Evolutionary conservation across 2,329 filamentous ascomycete species (phyloP).

Genomic region (Aschersonia sp.): DNA sequence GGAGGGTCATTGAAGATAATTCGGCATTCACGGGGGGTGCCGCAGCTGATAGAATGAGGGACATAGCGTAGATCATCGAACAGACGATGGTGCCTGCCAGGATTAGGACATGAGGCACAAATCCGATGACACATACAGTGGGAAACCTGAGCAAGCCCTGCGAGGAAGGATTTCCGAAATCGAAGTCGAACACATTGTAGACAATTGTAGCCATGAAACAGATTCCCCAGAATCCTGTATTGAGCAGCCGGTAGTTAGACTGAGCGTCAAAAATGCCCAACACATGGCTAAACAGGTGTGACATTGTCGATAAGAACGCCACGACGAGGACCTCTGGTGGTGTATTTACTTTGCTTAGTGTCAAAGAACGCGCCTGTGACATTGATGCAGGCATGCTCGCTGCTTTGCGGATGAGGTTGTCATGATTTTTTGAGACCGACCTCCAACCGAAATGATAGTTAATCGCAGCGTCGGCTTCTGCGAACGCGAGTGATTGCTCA

Average conservation of each 20-base stretch:
- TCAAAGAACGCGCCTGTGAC: slow-evolving; percentile 45
- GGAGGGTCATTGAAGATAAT: slow-evolving; percentile 24
- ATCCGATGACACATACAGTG: slow-evolving; percentile 87
- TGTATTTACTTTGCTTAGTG: slow-evolving; percentile 71
- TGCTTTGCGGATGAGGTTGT: slow-evolving; percentile 15
- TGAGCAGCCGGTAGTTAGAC: slow-evolving; percentile 64
- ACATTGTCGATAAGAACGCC: slow-evolving; percentile 75
- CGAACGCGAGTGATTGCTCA: slow-evolving; percentile 89
- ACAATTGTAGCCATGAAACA: slow-evolving; percentile 80
- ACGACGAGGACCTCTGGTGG: slow-evolving; percentile 80
- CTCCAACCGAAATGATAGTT: slow-evolving; percentile 65
- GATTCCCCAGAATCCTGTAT: slow-evolving; percentile 78
- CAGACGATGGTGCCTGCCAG: slow-evolving; percentile 66
- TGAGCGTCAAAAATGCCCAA: slow-evolving; percentile 72
- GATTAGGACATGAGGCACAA: slow-evolving; percentile 86
- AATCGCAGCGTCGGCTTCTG: slow-evolving; percentile 83
- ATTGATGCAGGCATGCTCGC: slow-evolving; percentile 18
- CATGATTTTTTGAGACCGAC: slow-evolving; percentile 36
- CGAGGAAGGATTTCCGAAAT: slow-evolving; percentile 40
- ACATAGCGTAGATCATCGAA: slow-evolving; percentile 59
- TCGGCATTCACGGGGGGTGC: slow-evolving; percentile 13
- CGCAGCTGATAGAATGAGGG: slow-evolving; percentile 57
- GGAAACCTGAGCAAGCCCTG: slow-evolving; percentile 73
- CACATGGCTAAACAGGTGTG: slow-evolving; percentile 71
- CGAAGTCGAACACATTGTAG: slow-evolving; percentile 55